Conservation (phyloP, 2,329 filamentous ascomycete species). For the Arthrobotrys entomopaga region DNA sequence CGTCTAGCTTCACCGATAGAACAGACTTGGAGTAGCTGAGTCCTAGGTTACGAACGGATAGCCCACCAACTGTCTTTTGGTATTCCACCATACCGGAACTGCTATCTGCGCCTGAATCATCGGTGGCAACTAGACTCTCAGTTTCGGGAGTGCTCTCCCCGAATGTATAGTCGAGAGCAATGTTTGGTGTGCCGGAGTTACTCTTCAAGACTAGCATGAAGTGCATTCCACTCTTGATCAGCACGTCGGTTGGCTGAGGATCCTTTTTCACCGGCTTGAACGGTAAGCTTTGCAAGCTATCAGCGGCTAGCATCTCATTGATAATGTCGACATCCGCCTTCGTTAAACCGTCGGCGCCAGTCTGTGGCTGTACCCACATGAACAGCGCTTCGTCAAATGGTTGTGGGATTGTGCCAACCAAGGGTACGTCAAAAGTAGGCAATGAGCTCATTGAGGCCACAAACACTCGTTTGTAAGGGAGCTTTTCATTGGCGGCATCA, state of each 20-base stretch:
- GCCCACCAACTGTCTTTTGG: too few relatives aligned
- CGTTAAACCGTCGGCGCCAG: constrained; percentile 52
- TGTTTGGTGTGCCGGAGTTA: not conserved
- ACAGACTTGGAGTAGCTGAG: too few relatives aligned
- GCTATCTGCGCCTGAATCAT: too few relatives aligned
- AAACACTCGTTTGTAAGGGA: too few relatives aligned
- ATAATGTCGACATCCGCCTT: constrained; percentile 40
- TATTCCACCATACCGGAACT: too few relatives aligned
- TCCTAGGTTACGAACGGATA: too few relatives aligned
- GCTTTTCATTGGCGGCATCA: too few relatives aligned
- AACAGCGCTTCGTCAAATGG: constrained; percentile 62
- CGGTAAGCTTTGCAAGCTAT: not conserved
- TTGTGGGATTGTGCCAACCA: constrained; percentile 60
- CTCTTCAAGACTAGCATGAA: constrained; percentile 55
- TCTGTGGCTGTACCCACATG: constrained; percentile 58
- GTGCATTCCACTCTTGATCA: constrained; percentile 58
- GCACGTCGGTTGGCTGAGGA: constrained; percentile 46
- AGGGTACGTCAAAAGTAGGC: constrained; percentile 55
- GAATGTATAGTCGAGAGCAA: constrained; percentile 54
- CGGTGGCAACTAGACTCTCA: too few relatives aligned
- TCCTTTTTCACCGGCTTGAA: constrained; percentile 20
- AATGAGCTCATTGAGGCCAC: too few relatives aligned
- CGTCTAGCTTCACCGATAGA: too few relatives aligned
- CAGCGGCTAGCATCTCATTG: constrained; percentile 47
- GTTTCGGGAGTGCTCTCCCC: not conserved